Percentiles rank a stretch among this genome's conserved stretches.
Evolutionary conservation across 768 basidiomycete species (phyloP).

Genomic region (Scleroderma citrinum): DNA sequence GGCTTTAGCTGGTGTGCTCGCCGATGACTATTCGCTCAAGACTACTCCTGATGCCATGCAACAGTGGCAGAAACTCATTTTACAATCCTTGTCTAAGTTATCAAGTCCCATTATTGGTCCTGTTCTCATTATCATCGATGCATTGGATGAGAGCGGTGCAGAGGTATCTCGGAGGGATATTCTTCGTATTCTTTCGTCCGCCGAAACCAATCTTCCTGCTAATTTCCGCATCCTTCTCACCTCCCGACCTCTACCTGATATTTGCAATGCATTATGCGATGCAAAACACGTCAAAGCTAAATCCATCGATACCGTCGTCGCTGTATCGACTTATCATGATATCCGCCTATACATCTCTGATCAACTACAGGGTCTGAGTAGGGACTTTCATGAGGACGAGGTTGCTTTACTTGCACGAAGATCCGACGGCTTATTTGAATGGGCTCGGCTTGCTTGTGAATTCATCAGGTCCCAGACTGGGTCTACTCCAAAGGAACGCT

Average conservation of each 20-base stretch:
- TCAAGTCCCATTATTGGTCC: constrained; percentile 1
- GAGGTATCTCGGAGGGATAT: constrained; percentile 2
- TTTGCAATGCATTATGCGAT: neutral
- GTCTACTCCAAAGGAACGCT: neutral
- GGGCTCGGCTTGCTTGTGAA: constrained; percentile 1
- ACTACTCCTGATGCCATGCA: neutral
- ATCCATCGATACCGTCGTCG: neutral
- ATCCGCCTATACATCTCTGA: neutral
- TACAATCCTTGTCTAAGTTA: constrained; percentile 4
- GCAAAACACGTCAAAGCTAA: neutral
- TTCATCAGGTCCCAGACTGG: neutral
- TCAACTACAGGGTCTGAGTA: neutral
- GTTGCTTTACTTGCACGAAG: neutral
- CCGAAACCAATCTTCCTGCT: constrained; percentile 20
- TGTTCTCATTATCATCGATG: constrained; percentile 20
- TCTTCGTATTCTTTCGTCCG: constrained; percentile 4
- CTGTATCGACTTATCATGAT: neutral
- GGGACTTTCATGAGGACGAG: neutral
- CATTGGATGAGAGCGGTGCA: constrained; percentile 11
- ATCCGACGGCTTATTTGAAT: neutral
- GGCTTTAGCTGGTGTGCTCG: neutral
- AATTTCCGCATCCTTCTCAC: constrained; percentile 3
- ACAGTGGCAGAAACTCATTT: constrained; percentile 16
- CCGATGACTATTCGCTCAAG: neutral
- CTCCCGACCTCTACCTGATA: constrained; percentile 1